Base-by-base conservation (phyloP, 1,284 basidiomycete species). In the Ceratobasidium papillatum region DNA sequence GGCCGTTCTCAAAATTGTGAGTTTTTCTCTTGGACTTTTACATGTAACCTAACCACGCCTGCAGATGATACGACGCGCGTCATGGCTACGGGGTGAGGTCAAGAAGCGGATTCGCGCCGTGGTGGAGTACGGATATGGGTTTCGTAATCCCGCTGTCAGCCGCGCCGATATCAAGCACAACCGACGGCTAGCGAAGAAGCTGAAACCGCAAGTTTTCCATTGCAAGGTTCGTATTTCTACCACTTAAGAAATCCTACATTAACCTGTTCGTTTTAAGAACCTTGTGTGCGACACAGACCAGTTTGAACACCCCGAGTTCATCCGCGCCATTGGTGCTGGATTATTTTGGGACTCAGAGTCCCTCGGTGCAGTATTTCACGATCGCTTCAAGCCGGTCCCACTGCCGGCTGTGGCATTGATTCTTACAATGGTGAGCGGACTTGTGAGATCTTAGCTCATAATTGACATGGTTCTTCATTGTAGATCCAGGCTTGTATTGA, bases 401-500 rank as follows among this genome's bases (percentile, higher is more conserved):
- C 30, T 69, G 4, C 66, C 66, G 22, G 52, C 66, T 22, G 41
- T 58, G 14, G 66, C 66, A 25, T 9, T 45, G 7, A 43, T 69
- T 19, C 66, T 69, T 34, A 58, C 65, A 34, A 54, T 27, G 56
- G 56, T 59, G 25, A 19, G 56, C 5, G 36, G 56, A 7, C 25
- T 59, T 38, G n/a, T 11, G 8, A 9, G 7, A 7, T 11, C 59
- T 43, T 17, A 38, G 11, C 34, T 36, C 9, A 9, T 38, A n/a
- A 7, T 22, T 30, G 27, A 38, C 49, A n/a, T 17, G 19, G 3
- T n/a, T 38, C n/a, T 36, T 59, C 25, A 7, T 4, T 36, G 2
- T 30, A 59, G 22, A 68, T 68, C 30, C 65, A 68, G 54, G 30
- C 45, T 14, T 54, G 49, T 19, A 68, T 68, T 41, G 49, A 36